Evolutionary conservation across 768 basidiomycete species (phyloP).

Genomic region (Cystobasidium tubakii): DNA sequence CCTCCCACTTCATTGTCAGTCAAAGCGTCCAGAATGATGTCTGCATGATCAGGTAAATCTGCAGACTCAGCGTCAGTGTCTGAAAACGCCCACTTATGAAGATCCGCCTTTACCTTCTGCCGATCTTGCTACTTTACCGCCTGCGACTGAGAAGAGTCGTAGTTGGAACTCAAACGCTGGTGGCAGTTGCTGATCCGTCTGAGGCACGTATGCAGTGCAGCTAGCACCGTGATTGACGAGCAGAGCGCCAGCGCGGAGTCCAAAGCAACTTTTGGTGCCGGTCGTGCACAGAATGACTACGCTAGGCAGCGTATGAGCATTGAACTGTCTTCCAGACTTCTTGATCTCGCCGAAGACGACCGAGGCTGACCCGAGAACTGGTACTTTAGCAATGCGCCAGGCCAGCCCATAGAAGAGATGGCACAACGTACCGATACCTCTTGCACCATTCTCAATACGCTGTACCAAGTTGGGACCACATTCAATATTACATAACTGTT

Average conservation of each 20-base stretch:
- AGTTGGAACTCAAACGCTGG: slow-evolving; percentile 36
- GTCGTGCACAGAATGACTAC: slow-evolving; percentile 33
- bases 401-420: neutral
- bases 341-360: slow-evolving; percentile 28
- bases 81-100: too few species aligned
- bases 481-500: slow-evolving; percentile 35
- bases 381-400: neutral
- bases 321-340: neutral
- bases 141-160: slow-evolving; percentile 31
- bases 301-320: neutral
- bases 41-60: slow-evolving; percentile 33
- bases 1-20: slow-evolving; percentile 34
- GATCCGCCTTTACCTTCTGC: neutral
- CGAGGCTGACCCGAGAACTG: slow-evolving; percentile 4
- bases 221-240: slow-evolving; percentile 36
- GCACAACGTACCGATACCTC: slow-evolving; percentile 26
- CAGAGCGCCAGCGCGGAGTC: slow-evolving; percentile 38
- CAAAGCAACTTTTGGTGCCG: slow-evolving; percentile 28
- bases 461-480: slow-evolving; percentile 36
- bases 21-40: slow-evolving; percentile 37
- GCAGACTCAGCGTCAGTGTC: neutral
- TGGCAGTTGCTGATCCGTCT: slow-evolving; percentile 24
- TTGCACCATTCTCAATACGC: slow-evolving; percentile 36
- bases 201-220: slow-evolving; percentile 13
- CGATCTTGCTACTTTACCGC: slow-evolving; percentile 34